These are phyloP conservation scores for Rachicladosporium sp. DNA, from an alignment of 2,329 filamentous ascomycete genomes.

Conservation along the genomic window DNA sequence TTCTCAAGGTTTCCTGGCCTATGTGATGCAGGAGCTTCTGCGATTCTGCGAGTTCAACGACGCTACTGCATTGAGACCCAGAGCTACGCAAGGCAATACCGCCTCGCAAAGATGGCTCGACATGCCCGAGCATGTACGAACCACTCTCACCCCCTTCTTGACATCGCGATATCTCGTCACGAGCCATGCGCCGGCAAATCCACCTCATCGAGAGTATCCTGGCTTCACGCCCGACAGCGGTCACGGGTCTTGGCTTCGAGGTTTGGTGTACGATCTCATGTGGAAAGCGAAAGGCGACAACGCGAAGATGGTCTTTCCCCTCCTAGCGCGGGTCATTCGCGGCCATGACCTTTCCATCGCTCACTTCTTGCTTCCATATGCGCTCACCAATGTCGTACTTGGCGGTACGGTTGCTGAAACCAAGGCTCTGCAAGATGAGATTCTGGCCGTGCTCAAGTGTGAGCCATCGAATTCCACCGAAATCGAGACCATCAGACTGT, in stretches of 20 bases:
- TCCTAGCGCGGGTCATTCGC: slow-evolving; percentile 68
- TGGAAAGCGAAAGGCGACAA: slow-evolving; percentile 63
- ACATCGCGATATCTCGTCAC: slow-evolving; percentile 70
- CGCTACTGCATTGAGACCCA: slow-evolving; percentile 39
- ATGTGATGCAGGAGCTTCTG: slow-evolving; percentile 84
- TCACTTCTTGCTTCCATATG: slow-evolving; percentile 78
- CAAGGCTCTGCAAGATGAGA: slow-evolving; percentile 55
- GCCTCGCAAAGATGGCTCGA: slow-evolving; percentile 64
- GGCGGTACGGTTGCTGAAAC: slow-evolving; percentile 55
- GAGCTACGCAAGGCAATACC: slow-evolving; percentile 43
- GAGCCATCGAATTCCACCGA: slow-evolving; percentile 45
- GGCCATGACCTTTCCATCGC: slow-evolving; percentile 78
- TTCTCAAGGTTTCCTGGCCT: slow-evolving; percentile 83
- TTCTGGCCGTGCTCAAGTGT: slow-evolving; percentile 59
- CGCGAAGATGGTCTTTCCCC: slow-evolving; percentile 65
- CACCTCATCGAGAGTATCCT: slow-evolving; percentile 47
- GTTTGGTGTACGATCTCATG: slow-evolving; percentile 70
- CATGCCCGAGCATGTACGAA: slow-evolving; percentile 65
- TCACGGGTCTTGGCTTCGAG: slow-evolving; percentile 72
- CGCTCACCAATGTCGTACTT: slow-evolving; percentile 70
- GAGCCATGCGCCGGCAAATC: slow-evolving; percentile 17
- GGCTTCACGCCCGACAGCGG: slow-evolving; percentile 57
- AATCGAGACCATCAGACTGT: slow-evolving; percentile 66
- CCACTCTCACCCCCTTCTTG: slow-evolving; percentile 77
- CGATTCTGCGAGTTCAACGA: slow-evolving; percentile 61